Evolutionary conservation across 1,139 yeast species (phyloP).

Genomic region (Candida glucosophila): DNA sequence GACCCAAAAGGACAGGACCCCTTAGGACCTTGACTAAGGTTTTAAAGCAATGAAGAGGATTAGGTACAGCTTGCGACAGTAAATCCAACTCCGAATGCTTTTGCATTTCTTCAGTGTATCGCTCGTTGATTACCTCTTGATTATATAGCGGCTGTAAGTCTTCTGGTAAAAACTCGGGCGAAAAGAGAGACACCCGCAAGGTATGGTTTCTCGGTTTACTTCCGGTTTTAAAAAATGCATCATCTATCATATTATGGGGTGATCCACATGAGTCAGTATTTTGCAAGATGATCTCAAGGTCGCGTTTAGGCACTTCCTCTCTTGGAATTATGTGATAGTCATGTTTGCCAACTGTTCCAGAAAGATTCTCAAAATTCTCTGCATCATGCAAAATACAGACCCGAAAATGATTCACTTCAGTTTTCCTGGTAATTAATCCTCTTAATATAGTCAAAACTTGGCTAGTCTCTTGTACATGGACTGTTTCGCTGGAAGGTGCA

Average conservation of each 20-base stretch:
- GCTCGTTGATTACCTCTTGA: constrained; percentile 14
- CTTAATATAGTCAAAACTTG: constrained; percentile 21
- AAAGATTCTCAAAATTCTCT: not conserved
- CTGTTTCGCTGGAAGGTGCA: constrained; percentile 21
- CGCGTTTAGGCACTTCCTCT: constrained; percentile 17
- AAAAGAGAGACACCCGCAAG: constrained; percentile 24
- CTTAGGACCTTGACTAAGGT: constrained; percentile 51
- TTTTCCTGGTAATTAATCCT: constrained; percentile 21
- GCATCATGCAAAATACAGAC: constrained; percentile 19
- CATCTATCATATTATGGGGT: constrained; percentile 18
- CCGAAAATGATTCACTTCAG: constrained; percentile 24
- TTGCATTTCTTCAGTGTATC: constrained; percentile 25
- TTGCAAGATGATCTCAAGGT: constrained; percentile 11
- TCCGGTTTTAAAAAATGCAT: constrained; percentile 24
- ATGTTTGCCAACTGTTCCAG: constrained; percentile 17
- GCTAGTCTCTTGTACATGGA: constrained; percentile 11
- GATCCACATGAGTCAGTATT: constrained; percentile 4
- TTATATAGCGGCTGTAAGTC: constrained; percentile 21
- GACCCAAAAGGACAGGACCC: constrained; percentile 46
- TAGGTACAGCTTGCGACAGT: constrained; percentile 33
- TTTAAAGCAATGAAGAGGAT: constrained; percentile 44
- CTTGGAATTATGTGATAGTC: constrained; percentile 28
- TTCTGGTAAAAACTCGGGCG: constrained; percentile 20
- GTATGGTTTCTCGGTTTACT: constrained; percentile 19
- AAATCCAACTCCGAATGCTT: constrained; percentile 18